Base-by-base conservation (phyloP, 805 yeast species). In the Kuraishia hungarica region DNA sequence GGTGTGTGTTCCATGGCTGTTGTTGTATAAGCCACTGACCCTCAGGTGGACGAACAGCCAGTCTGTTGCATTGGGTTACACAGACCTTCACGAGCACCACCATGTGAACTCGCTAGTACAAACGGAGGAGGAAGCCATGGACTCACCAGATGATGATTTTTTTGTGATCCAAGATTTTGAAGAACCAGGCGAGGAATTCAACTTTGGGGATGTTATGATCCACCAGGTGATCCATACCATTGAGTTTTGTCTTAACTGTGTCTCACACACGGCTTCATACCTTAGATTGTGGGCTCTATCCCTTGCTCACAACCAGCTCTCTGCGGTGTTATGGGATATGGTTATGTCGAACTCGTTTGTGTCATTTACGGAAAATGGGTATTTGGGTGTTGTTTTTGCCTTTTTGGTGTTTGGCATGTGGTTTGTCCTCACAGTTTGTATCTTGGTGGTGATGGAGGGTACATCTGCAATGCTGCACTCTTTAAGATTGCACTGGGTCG, bases 391-490 rank as follows among this genome's bases (percentile, higher is more conserved):
- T 1, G 59, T 85, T 26, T 83, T 82, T 78, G 83, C 89, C 1
- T 94, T 92, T 46, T 65, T 87, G 23, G 72, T 94, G 67, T 94
- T 94, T 69, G 96, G 87, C 22, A 83, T 94, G 87, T 94, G 99
- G 99, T 91, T 94, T 69, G 82, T 82, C 2, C 76, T 94, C 58
- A 93, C 99, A 0, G 93, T 92, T 24, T 87, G 89, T 64, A 90
- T 94, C 62, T 78, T 94, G 65, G 98, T 94, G 15, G 75, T 88
- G 54, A 94, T 94, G 99, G 99, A 94, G 72, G 99, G 99, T 57
- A 94, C 99, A 0, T 90, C 97, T 24, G 99, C 99, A 39, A 94
- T 94, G 99, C 80, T 94, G 67, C 99, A 94, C 72, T 87, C 97
- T n/a, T 80, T 94, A 67, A 89, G 99, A 78, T 80, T 94, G 67